Evolutionary conservation across 441 rosid species (phyloP), one percentile per base, ranked within the genome.

Genomic region (Flueggea neowawraea): DNA sequence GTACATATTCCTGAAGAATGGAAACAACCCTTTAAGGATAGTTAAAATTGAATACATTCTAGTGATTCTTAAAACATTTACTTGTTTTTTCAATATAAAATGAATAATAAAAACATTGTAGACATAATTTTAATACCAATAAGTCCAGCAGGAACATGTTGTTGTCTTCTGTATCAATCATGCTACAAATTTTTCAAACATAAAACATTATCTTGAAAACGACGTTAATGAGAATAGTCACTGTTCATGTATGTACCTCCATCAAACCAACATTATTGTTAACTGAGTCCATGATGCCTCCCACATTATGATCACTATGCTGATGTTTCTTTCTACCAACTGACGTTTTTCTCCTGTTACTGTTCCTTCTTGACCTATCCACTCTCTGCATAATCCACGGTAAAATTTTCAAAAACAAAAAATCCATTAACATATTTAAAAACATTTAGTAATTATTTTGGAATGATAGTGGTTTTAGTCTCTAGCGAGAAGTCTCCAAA

Each of bases 201-300:
- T 22, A 11, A 54, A 54, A 11, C 57, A 16, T 10, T 17, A 16
- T 12, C 14, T 14, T 54, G 31, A 22, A 16, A 13, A 41, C 47
- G 39, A n/a, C 22, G 16, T 41, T 16, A 14, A 10, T 0, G 4
- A 57, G 39, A 55, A 12, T 7, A 39, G 8, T 31, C 33, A 31
- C 14, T n/a, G 31, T 39, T 11, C 50, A 47, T 10, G 50, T 16
- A 5, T 10, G 16, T 70, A 87, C 93, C 93, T 84, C 81, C 75
- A 76, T 67, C 44, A 69, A 43, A 73, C 69, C 65, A 49, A 66
- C 70, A 70, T 36, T 36, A 36, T 61, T 69, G 71, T 65, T 64
- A 16, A 55, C 36, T n/a, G 75, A 65, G 59, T 77, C 81, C 77
- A 65, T 51, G 48, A 28, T 52, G 36, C 62, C 75, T 54, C 62